Evolutionary conservation across 2,329 filamentous ascomycete genomes (phyloP).

Genomic region (Nemania sp.): DNA sequence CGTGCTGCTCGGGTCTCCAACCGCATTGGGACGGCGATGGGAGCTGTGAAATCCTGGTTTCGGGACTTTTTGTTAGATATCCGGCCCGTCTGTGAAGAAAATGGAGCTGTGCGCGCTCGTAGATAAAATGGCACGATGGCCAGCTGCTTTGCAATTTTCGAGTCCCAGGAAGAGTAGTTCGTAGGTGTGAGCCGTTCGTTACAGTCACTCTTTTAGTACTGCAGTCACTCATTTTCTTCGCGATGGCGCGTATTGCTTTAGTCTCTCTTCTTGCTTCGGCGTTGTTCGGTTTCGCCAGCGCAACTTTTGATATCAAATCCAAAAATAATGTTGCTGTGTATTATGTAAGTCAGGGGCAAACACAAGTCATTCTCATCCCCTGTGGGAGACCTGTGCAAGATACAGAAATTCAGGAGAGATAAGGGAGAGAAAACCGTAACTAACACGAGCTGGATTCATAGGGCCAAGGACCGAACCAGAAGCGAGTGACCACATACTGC

Average conservation of each 20-base stretch:
- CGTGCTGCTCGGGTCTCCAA: background rate
- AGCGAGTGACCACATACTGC: constrained; percentile 44
- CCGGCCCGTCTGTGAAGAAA: too few species aligned
- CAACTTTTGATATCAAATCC: constrained; percentile 38
- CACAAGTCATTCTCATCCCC: background rate
- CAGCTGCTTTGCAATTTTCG: background rate
- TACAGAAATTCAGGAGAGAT: background rate
- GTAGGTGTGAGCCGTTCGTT: constrained; percentile 6
- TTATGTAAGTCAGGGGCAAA: constrained; percentile 40
- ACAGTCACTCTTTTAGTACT: constrained; percentile 14
- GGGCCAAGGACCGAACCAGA: constrained; percentile 47
- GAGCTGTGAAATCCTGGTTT: too few species aligned
- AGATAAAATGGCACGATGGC: constrained; percentile 15
- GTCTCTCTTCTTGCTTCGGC: constrained; percentile 21
- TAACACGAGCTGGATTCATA: constrained; percentile 25
- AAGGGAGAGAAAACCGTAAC: background rate
- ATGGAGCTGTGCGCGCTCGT: background rate
- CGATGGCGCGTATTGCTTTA: constrained; percentile 30
- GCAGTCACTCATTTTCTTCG: constrained; percentile 16
- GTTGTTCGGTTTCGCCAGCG: constrained; percentile 25
- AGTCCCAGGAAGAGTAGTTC: background rate
- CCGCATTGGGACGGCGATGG: background rate
- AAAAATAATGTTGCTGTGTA: constrained; percentile 48
- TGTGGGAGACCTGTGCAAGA: background rate
- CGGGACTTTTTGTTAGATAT: too few species aligned